Conservation (phyloP, 805 yeast genomes). For the Myxozyma monticola region DNA sequence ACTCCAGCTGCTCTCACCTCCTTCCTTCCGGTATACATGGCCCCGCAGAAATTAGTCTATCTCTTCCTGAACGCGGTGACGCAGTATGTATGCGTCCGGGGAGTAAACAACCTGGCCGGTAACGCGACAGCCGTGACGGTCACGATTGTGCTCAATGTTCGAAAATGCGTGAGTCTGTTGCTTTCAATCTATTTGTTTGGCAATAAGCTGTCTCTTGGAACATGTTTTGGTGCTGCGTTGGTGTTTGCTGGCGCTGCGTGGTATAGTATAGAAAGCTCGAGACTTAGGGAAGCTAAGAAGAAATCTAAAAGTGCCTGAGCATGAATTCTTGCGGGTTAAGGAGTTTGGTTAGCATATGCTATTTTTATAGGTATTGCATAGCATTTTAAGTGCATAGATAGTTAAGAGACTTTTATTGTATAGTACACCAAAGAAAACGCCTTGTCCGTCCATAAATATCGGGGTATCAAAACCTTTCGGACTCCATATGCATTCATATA, state of each 20-base stretch:
- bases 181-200: conserved; percentile 57
- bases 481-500: too few relatives aligned
- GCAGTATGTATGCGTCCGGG: conserved; percentile 63
- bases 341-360: too few relatives aligned
- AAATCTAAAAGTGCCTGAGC: conserved; percentile 7
- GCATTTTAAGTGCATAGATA: not conserved
- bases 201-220: conserved; percentile 43
- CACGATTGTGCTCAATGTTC: conserved; percentile 56
- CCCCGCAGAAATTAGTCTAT: conserved; percentile 31
- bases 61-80: conserved; percentile 50
- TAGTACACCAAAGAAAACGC: too few relatives aligned
- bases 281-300: conserved; percentile 16
- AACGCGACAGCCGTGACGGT: conserved; percentile 62
- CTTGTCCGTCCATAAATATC: too few relatives aligned
- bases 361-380: too few relatives aligned
- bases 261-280: conserved; percentile 40
- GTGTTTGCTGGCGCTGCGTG: conserved; percentile 59
- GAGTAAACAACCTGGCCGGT: conserved; percentile 65
- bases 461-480: too few relatives aligned
- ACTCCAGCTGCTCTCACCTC: not conserved
- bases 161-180: conserved; percentile 62
- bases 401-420: too few relatives aligned
- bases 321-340: too few relatives aligned
- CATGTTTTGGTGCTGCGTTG: conserved; percentile 50
- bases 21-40: conserved; percentile 24